A percentile compares a stretch with the other conserved stretches of the same genome.
phyloP scores from a whole-genome alignment of 768 basidiomycete genomes.

The Clitopilus hobsonii region DNA sequence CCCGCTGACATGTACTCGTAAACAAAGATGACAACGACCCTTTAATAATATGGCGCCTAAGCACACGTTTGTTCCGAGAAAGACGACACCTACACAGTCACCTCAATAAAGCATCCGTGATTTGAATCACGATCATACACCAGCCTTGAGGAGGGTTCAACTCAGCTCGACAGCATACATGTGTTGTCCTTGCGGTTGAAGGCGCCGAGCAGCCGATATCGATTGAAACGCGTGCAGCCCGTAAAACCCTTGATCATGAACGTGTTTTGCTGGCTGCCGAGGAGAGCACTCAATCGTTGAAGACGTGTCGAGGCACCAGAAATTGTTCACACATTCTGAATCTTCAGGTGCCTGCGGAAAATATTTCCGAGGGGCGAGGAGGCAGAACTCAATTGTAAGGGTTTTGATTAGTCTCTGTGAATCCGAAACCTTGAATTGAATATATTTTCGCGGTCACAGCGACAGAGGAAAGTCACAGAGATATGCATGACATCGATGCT shows the following conservation, averaged over 20 bases:
- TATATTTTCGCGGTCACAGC: not conserved
- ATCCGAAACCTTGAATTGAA: not conserved
- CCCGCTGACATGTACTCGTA: not conserved
- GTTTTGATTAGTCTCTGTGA: too few species aligned
- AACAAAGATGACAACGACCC: not conserved
- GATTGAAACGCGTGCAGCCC: not conserved
- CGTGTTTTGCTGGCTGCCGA: not conserved
- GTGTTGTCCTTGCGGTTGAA: not conserved
- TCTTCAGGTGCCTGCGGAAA: too few species aligned
- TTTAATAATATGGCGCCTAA: not conserved
- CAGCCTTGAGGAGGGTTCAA: not conserved
- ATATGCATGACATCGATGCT: not conserved
- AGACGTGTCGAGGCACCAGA: not conserved
- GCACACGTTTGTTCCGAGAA: not conserved
- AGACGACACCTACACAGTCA: not conserved
- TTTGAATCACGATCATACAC: not conserved
- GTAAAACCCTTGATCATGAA: not conserved
- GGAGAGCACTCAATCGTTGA: not conserved
- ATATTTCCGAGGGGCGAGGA: too few species aligned
- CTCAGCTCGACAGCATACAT: not conserved
- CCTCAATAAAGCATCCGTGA: not conserved
- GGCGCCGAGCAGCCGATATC: not conserved
- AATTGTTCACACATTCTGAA: too few species aligned
- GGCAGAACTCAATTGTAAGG: too few species aligned
- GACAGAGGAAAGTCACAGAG: not conserved